Evolutionary conservation across 176 grass and related monocot species (phyloP).

Genomic region (Juncus inflexus): DNA sequence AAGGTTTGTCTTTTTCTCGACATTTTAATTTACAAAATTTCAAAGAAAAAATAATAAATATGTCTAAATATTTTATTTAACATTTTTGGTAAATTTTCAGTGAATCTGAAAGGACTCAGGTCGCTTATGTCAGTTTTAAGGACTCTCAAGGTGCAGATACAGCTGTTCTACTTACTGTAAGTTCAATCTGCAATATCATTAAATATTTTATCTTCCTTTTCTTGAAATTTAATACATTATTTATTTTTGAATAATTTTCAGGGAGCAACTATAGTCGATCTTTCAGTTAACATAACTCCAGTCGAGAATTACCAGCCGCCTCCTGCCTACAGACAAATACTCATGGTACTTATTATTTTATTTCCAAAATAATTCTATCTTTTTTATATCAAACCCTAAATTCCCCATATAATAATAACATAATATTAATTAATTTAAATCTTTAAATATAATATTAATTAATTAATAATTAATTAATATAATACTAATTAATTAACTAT

Average conservation of each 20-base stretch:
- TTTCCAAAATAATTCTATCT: too few relatives aligned
- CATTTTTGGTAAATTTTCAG: constrained; percentile 36
- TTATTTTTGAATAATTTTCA: constrained; percentile 27
- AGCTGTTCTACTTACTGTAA: constrained; percentile 82
- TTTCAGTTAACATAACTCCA: constrained; percentile 72
- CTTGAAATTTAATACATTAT: constrained; percentile 2
- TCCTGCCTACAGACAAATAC: constrained; percentile 44
- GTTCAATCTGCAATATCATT: constrained; percentile 27
- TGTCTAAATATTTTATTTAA: constrained; percentile 16
- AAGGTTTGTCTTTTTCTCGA: constrained; percentile 48
- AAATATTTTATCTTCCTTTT: not conserved
- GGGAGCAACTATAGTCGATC: constrained; percentile 90
- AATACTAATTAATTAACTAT: too few relatives aligned
- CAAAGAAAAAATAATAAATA: not conserved
- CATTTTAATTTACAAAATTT: constrained; percentile 7
- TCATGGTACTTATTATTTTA: not conserved
- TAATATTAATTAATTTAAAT: too few relatives aligned
- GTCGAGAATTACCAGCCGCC: constrained; percentile 82
- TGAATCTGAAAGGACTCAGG: constrained; percentile 79
- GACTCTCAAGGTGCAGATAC: constrained; percentile 89
- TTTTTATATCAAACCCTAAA: too few relatives aligned
- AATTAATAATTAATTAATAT: too few relatives aligned
- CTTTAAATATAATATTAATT: too few relatives aligned
- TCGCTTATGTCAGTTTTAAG: constrained; percentile 93
- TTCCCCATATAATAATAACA: too few relatives aligned